A percentile compares a stretch with the other conserved stretches of the same genome.
phyloP scores from a whole-genome alignment of 1,284 basidiomycete genomes.

The Trichosporon faecale region DNA sequence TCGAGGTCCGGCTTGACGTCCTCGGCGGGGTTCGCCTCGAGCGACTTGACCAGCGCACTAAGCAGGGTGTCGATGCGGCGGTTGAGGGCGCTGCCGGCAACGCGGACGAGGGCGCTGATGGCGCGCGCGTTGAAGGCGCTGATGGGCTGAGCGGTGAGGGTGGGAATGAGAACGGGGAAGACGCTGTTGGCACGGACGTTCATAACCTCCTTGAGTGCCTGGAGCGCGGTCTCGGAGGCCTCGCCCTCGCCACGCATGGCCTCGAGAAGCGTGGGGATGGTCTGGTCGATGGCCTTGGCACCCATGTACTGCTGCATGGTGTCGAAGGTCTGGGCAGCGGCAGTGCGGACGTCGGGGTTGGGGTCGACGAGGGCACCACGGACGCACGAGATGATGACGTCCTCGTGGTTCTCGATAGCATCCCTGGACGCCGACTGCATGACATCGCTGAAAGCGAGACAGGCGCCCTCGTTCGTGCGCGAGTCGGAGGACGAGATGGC shows the following conservation, averaged over 20 bases:
- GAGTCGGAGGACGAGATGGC: conserved; percentile 69
- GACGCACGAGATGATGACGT: conserved; percentile 81
- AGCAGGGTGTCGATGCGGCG: conserved; percentile 73
- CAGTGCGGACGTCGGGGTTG: conserved; percentile 78
- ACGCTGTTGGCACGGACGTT: conserved; percentile 89
- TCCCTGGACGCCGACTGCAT: conserved; percentile 82
- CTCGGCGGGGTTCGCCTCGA: conserved; percentile 62
- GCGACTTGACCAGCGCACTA: conserved; percentile 66
- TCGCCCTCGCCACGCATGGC: conserved; percentile 87
- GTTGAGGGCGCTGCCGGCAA: conserved; percentile 86
- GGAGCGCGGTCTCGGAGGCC: conserved; percentile 87
- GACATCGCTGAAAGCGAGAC: conserved; percentile 80
- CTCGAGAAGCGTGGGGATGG: conserved; percentile 89
- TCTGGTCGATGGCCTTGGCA: conserved; percentile 89
- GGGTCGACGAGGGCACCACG: conserved; percentile 84
- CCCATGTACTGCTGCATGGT: conserved; percentile 82
- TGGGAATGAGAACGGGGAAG: conserved; percentile 97
- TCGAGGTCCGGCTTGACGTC: conserved; percentile 70
- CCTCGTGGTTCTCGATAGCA: conserved; percentile 86
- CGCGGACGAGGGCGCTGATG: conserved; percentile 82
- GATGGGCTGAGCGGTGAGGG: conserved; percentile 84
- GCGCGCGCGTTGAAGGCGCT: conserved; percentile 94
- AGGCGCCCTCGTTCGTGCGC: conserved; percentile 81
- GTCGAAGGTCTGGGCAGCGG: conserved; percentile 93
- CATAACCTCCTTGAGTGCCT: conserved; percentile 91